Percentiles rank a stretch among this genome's conserved stretches.
phyloP scores from a whole-genome alignment of 2,329 filamentous ascomycete genomes.

The Ramularia collo-cygni region DNA sequence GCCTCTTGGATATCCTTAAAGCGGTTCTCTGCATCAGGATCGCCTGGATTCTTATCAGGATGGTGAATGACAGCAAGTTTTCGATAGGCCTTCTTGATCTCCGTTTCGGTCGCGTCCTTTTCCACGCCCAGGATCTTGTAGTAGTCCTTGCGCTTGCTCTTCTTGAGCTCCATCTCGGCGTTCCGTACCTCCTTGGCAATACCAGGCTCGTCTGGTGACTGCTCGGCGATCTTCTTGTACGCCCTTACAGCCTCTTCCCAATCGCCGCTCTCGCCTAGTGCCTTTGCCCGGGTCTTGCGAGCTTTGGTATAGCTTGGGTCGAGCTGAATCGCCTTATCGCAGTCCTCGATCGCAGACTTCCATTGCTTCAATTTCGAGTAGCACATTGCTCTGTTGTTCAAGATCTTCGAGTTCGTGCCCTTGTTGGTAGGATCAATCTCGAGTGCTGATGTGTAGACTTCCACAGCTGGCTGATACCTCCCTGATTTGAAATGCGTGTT shows the following conservation, averaged over 20 bases:
- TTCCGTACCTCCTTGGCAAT: slow-evolving; percentile 79
- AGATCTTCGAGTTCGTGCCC: slow-evolving; percentile 87
- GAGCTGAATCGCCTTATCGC: slow-evolving; percentile 72
- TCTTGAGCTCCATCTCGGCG: slow-evolving; percentile 94
- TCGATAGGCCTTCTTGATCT: slow-evolving; percentile 96
- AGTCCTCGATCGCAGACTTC: slow-evolving; percentile 74
- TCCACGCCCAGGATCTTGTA: slow-evolving; percentile 91
- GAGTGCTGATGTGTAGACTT: slow-evolving; percentile 76
- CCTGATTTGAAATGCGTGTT: slow-evolving; percentile 85
- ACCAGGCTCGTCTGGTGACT: slow-evolving; percentile 71
- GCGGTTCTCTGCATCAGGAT: slow-evolving; percentile 73
- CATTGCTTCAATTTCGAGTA: slow-evolving; percentile 78
- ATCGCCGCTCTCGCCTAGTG: slow-evolving; percentile 71
- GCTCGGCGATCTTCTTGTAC: slow-evolving; percentile 77
- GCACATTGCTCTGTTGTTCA: slow-evolving; percentile 88
- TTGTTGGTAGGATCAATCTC: slow-evolving; percentile 82
- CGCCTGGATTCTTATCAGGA: slow-evolving; percentile 93
- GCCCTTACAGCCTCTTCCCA: slow-evolving; percentile 91
- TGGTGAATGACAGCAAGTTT: slow-evolving; percentile 92
- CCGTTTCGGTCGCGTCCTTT: slow-evolving; percentile 74
- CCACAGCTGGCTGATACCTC: slow-evolving; percentile 70
- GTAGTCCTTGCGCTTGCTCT: slow-evolving; percentile 94
- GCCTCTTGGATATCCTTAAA: slow-evolving; percentile 99
- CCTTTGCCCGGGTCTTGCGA: slow-evolving; percentile 88
- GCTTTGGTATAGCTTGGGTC: slow-evolving; percentile 86